phyloP scores from a whole-genome alignment of 164 flowering plant species.

The Magnolia changhungtana region DNA sequence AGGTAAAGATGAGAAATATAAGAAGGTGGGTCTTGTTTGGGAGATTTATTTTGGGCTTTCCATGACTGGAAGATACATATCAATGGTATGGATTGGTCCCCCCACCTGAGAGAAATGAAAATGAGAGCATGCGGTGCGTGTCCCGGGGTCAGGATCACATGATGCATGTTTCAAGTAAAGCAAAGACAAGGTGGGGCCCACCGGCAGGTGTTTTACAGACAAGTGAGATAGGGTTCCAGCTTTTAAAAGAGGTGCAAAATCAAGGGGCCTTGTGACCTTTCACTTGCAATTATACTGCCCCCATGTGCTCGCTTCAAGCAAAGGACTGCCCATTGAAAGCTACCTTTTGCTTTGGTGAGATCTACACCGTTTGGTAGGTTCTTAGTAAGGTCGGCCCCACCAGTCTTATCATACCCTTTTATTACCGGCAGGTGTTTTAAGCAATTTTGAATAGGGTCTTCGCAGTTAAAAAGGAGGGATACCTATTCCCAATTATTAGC shows the following conservation, averaged over 20 bases:
- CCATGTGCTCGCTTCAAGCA: constrained; percentile 12
- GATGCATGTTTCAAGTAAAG: background rate
- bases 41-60: too few species aligned
- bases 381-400: background rate
- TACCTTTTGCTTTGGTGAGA: background rate
- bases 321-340: constrained; percentile 4
- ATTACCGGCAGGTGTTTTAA: too few species aligned
- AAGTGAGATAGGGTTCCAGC: constrained; percentile 9
- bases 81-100: background rate
- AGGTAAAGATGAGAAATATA: background rate
- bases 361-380: background rate
- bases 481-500: too few species aligned
- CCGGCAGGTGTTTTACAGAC: background rate
- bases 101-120: too few species aligned
- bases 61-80: background rate
- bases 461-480: too few species aligned
- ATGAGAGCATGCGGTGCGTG: background rate
- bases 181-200: constrained; percentile 2
- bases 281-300: constrained; percentile 6
- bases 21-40: too few species aligned
- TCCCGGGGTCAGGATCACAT: background rate
- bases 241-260: background rate
- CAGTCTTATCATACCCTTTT: background rate
- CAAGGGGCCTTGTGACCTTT: constrained; percentile 6
- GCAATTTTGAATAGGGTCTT: too few species aligned